phyloP scores from a whole-genome alignment of 768 basidiomycete genomes.

The Leccinum arenicola region DNA sequence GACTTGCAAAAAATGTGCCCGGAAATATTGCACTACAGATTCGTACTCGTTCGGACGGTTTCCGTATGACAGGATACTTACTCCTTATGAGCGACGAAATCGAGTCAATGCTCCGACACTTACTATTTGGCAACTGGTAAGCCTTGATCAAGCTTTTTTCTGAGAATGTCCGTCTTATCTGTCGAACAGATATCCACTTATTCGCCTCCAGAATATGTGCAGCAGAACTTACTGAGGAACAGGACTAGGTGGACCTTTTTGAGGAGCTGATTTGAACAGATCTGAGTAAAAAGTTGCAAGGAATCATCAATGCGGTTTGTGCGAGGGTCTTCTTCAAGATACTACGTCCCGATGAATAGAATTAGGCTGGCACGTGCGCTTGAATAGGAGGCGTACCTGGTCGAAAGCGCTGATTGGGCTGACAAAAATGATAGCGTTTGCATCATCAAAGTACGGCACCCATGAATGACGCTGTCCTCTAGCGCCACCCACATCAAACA shows the following conservation, averaged over 20 bases:
- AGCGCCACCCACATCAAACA: constrained; percentile 72
- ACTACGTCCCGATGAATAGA: constrained; percentile 40
- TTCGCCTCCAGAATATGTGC: neutral
- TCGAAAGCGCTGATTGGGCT: constrained; percentile 80
- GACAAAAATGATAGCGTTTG: constrained; percentile 78
- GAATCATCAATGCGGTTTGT: constrained; percentile 88
- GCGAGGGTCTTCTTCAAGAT: constrained; percentile 82
- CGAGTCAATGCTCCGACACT: constrained; percentile 21
- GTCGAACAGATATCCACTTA: neutral
- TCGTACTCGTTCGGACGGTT: constrained; percentile 81
- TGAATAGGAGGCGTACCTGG: constrained; percentile 42
- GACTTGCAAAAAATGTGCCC: constrained; percentile 79
- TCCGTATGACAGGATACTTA: constrained; percentile 77
- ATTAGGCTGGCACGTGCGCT: neutral
- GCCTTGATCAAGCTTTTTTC: constrained; percentile 66
- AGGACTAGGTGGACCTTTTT: constrained; percentile 64
- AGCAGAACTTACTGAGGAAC: constrained; percentile 49
- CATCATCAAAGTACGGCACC: constrained; percentile 67
- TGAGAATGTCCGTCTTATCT: constrained; percentile 81
- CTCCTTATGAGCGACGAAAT: constrained; percentile 8
- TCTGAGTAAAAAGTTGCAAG: constrained; percentile 82
- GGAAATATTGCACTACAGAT: constrained; percentile 81
- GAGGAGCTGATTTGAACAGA: constrained; percentile 76
- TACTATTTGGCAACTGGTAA: constrained; percentile 79
- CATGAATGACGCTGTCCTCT: constrained; percentile 72